Evolutionary conservation across 345 rosid species (phyloP).

Genomic region (Dovyalis caffra): DNA sequence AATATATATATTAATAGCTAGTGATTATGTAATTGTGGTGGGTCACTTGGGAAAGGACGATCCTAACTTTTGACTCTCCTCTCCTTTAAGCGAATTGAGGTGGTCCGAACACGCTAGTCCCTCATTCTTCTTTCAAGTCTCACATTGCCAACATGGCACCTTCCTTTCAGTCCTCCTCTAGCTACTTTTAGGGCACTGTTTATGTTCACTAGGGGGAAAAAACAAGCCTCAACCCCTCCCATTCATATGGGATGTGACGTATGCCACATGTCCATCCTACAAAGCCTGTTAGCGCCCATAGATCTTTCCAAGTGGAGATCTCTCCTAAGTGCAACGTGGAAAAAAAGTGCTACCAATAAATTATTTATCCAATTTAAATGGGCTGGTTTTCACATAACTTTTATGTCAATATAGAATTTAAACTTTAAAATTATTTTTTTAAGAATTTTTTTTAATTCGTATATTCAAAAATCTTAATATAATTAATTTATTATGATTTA

Average conservation of each 20-base stretch:
- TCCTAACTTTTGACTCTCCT: background rate
- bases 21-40: no score
- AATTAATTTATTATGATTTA: no score
- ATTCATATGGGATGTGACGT: constrained; percentile 21
- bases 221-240: background rate
- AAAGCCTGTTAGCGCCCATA: constrained; percentile 18
- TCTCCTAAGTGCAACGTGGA: background rate
- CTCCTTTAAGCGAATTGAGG: constrained; percentile 20
- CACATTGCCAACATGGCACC: background rate
- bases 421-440: no score
- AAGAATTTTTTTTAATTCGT: no score
- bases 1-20: no score
- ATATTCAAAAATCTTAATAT: no score
- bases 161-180: background rate
- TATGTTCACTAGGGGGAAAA: background rate
- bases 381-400: no score
- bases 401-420: no score
- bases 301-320: constrained; percentile 33
- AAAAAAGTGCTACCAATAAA: no score
- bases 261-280: constrained; percentile 6
- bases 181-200: background rate
- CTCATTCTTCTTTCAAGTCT: background rate
- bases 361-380: no score
- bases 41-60: background rate
- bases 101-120: constrained; percentile 18